Conservation (phyloP, 345 rosid genomes). For the Mercurialis annua region DNA sequence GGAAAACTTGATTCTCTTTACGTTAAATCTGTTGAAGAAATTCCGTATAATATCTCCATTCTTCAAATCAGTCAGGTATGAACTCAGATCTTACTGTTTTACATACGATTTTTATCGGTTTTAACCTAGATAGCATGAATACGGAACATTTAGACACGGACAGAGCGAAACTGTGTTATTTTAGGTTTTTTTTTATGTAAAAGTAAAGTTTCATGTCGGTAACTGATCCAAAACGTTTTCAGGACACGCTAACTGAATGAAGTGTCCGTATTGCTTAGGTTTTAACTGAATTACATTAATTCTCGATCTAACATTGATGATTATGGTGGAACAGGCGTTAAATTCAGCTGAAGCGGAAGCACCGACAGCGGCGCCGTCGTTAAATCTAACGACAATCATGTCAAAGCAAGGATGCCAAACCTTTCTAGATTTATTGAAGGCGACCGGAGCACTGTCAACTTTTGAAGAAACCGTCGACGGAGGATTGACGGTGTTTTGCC, state of each 20-base stretch:
- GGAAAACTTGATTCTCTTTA: constrained; percentile 24
- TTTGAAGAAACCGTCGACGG: constrained; percentile 30
- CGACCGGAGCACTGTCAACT: constrained; percentile 19
- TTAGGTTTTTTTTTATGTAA: too few relatives aligned
- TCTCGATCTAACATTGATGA: neutral
- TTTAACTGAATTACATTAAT: neutral
- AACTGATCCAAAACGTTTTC: too few relatives aligned
- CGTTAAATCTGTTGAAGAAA: constrained; percentile 27
- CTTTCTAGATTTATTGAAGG: constrained; percentile 22
- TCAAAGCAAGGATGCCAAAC: constrained; percentile 28
- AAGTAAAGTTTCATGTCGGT: too few relatives aligned
- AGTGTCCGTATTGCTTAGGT: neutral
- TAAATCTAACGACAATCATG: constrained; percentile 26
- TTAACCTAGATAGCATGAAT: too few relatives aligned
- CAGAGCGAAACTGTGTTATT: too few relatives aligned
- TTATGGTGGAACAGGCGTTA: constrained; percentile 10
- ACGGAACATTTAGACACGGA: too few relatives aligned
- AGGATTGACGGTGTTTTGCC: constrained; percentile 32
- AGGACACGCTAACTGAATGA: too few relatives aligned
- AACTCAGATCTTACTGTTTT: too few relatives aligned
- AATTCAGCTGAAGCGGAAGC: constrained; percentile 33
- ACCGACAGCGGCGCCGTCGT: constrained; percentile 28
- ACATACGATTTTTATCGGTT: too few relatives aligned
- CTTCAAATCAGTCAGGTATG: constrained; percentile 28
- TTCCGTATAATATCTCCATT: constrained; percentile 32